Conservation (phyloP, 345 rosid species). For the Linum usitatissimum region DNA sequence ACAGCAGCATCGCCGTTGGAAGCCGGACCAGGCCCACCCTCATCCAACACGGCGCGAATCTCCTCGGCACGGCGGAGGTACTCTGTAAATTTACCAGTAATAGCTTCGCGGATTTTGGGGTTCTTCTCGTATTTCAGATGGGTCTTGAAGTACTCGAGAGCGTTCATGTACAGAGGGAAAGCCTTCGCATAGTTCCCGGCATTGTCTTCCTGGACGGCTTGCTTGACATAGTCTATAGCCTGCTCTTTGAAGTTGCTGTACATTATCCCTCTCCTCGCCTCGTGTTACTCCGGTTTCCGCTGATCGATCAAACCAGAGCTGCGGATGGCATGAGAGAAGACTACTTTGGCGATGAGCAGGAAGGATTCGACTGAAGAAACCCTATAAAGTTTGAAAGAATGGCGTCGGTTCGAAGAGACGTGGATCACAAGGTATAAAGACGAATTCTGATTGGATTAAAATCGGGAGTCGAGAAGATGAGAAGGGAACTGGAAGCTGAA, state of each 20-base stretch:
- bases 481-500: slow-evolving; percentile 34
- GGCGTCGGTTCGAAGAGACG: slow-evolving; percentile 33
- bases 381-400: slow-evolving; percentile 8
- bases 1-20: slow-evolving; percentile 71
- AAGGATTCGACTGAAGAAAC: not conserved
- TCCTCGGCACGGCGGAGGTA: slow-evolving; percentile 92
- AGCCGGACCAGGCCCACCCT: slow-evolving; percentile 66
- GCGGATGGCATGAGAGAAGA: not conserved
- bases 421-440: not conserved
- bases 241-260: slow-evolving; percentile 95
- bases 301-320: not conserved
- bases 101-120: slow-evolving; percentile 74
- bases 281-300: not conserved
- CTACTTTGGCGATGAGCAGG: not conserved
- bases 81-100: slow-evolving; percentile 71
- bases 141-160: slow-evolving; percentile 88
- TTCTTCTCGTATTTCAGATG: slow-evolving; percentile 95
- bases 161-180: slow-evolving; percentile 81
- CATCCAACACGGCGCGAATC: slow-evolving; percentile 81
- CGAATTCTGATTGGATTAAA: slow-evolving; percentile 23
- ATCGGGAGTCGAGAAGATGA: not conserved
- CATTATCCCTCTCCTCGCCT: slow-evolving; percentile 23
- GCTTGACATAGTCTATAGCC: slow-evolving; percentile 89
- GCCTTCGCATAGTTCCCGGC: slow-evolving; percentile 86
- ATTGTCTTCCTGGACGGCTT: slow-evolving; percentile 83